Evolutionary conservation across 176 grass and related monocot species (phyloP).

Genomic region (Saccharum spontaneum): DNA sequence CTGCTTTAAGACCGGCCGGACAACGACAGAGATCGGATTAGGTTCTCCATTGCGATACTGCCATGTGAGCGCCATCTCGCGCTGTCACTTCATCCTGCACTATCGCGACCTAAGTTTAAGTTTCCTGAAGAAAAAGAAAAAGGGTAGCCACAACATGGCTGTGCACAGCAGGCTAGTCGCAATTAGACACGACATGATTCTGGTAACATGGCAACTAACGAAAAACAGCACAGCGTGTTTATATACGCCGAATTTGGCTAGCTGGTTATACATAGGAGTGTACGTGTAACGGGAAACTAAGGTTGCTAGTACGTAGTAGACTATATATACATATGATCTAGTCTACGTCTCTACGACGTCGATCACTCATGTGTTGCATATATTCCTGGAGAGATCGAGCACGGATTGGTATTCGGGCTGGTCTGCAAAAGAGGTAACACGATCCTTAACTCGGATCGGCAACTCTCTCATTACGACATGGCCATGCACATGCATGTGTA

Average conservation of each 20-base stretch:
- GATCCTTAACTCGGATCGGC: background rate
- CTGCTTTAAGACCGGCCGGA: conserved; percentile 33
- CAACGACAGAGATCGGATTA: conserved; percentile 55
- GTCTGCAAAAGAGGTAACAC: background rate
- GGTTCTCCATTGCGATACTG: conserved; percentile 38
- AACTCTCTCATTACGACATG: background rate
- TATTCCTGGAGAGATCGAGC: background rate
- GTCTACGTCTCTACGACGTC: background rate
- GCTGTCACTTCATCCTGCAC: background rate
- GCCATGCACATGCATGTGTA: background rate
- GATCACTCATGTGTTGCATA: background rate
- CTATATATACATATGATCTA: no score
- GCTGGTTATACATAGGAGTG: background rate
- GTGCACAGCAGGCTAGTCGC: background rate
- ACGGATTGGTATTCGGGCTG: background rate
- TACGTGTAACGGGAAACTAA: background rate
- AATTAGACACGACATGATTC: background rate
- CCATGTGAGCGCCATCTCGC: conserved; percentile 48
- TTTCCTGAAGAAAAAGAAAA: background rate
- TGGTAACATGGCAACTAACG: background rate
- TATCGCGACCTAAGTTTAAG: background rate
- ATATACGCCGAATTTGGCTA: background rate
- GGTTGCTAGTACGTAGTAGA: no score
- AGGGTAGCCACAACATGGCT: background rate
- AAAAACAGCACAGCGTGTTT: background rate